Evolutionary conservation across 148 eudicot species (phyloP).

Genomic region (Camellia japonica): DNA sequence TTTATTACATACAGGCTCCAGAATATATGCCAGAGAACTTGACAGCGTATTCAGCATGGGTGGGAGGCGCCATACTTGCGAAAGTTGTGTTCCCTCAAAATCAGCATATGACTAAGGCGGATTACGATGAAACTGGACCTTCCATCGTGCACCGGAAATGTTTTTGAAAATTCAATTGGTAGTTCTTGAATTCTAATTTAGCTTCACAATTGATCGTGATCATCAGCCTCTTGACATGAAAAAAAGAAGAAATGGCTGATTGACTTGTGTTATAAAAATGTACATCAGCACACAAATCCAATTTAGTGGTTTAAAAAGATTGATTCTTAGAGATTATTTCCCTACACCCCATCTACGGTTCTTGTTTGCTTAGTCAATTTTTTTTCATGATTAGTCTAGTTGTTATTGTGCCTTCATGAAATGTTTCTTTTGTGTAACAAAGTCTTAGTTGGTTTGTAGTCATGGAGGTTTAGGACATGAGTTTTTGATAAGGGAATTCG

Average conservation of each 20-base stretch:
- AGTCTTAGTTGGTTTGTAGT: too few species aligned
- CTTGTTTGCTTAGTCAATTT: not conserved
- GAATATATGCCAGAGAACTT: slow-evolving; percentile 98
- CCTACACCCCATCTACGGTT: not conserved
- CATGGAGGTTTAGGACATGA: too few species aligned
- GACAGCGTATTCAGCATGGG: slow-evolving; percentile 72
- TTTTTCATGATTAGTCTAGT: not conserved
- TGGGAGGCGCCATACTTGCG: slow-evolving; percentile 98
- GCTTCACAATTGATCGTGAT: not conserved
- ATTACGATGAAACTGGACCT: slow-evolving; percentile 92
- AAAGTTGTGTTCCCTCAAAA: slow-evolving; percentile 98
- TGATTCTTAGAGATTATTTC: not conserved
- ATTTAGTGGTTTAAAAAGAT: not conserved
- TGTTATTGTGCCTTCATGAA: too few species aligned
- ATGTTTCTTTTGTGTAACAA: too few species aligned
- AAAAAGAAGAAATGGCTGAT: not conserved
- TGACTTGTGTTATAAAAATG: not conserved
- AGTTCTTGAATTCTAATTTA: not conserved
- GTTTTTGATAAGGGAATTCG: too few species aligned
- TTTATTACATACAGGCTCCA: slow-evolving; percentile 71
- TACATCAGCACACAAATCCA: not conserved
- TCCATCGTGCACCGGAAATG: slow-evolving; percentile 91
- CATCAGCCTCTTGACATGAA: too few species aligned
- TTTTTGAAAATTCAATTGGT: slow-evolving; percentile 33
- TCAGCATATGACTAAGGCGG: slow-evolving; percentile 92